Evolutionary conservation across 495 filamentous ascomycete genomes (phyloP), one percentile per base, ranked within the genome.

Genomic region (Talaromyces liani): DNA sequence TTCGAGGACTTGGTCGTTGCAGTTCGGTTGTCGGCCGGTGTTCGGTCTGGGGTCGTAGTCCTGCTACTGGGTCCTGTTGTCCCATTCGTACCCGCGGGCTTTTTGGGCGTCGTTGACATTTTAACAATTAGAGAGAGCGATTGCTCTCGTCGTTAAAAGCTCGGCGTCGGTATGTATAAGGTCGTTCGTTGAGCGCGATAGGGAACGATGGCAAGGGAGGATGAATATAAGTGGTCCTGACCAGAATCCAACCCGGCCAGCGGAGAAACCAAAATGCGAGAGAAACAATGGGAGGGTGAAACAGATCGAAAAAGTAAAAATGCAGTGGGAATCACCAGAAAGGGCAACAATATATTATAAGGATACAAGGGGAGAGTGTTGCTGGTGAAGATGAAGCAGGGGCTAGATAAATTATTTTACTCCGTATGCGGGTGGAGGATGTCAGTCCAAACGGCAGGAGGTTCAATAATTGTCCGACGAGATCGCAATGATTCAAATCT

Each of bases 1-100:
- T 78, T 79, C 51, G 78, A 76, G 61, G 78, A 79, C 65, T 64
- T 64, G 25, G 55, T 33, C 4, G 47, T 29, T n/a, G 31, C 56
- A 18, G 45, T 33, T 51, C 59, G 59, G 41, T 22, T 61, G 59
- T 61, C 59, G 36, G 27, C 20, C 12, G 41, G 14, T 29, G 59
- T 22, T 45, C 60, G 60, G 22, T 62, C 60, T 45, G 58, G 34
- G 22, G 58, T 60, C n/a, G 58, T 60, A 25, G 18, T 25, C 25
- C 25, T 62, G 45, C 45, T 61, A 39, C 34, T 49, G 14, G 60
- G 60, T 22, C 60, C 60, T 49, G 41, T 53, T 9, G 60, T 53
- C 20, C 41, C 60, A 20, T 53, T 53, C 25, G 25, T 33, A 8
- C 39, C 60, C 4, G 60, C 24, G 22, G 60, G n/a, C 20, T 62